Conservation (phyloP, 495 filamentous ascomycete species). For the Astrothelium subdiscretum region DNA sequence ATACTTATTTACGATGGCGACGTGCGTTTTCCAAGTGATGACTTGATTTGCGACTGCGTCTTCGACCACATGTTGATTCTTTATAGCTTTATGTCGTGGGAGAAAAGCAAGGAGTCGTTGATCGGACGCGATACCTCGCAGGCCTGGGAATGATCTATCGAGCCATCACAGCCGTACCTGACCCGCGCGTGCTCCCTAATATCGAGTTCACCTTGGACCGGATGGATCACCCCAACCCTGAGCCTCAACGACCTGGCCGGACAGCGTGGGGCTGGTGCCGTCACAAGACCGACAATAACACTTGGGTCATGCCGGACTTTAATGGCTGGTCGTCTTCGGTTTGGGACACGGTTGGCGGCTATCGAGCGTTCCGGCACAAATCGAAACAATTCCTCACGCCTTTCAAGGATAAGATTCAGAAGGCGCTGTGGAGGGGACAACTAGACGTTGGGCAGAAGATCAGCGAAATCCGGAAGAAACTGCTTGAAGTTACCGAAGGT, state of each 20-base stretch:
- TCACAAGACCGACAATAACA: constrained; percentile 6
- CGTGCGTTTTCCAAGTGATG: not conserved
- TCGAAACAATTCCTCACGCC: constrained; percentile 24
- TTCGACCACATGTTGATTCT: not conserved
- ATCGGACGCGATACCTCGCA: not conserved
- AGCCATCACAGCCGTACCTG: not conserved
- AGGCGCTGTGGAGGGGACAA: constrained; percentile 59
- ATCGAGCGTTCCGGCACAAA: constrained; percentile 28
- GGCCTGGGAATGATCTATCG: not conserved
- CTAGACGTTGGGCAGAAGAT: constrained; percentile 23
- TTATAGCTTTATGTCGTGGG: not conserved
- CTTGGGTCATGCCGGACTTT: constrained; percentile 72
- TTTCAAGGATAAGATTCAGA: constrained; percentile 45
- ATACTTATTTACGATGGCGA: constrained; percentile 1
- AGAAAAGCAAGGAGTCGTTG: not conserved
- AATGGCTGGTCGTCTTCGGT: constrained; percentile 48
- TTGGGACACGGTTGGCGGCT: constrained; percentile 36
- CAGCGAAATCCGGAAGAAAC: constrained; percentile 28
- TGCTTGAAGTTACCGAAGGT: constrained; percentile 34
- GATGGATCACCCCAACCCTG: constrained; percentile 33
- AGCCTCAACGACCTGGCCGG: not conserved
- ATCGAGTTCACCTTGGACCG: constrained; percentile 50
- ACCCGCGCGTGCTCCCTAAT: constrained; percentile 35
- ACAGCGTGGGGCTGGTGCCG: not conserved
- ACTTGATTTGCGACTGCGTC: not conserved